Evolutionary conservation across 2,329 filamentous ascomycete species (phyloP).

Genomic region (Coniochaeta hoffmannii): DNA sequence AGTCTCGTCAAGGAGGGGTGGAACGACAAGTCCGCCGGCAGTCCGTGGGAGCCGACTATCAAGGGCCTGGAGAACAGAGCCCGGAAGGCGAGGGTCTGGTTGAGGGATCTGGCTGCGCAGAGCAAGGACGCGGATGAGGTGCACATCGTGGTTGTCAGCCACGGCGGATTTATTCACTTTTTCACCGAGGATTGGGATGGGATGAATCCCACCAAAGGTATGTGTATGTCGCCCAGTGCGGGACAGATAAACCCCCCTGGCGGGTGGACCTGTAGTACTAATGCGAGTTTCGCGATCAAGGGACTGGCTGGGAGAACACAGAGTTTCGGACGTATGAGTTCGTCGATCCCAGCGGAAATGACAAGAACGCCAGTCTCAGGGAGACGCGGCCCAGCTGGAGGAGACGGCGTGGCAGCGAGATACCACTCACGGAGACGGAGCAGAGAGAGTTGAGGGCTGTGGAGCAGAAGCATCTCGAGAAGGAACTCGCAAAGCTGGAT

Average conservation of each 20-base stretch:
- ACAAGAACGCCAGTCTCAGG: constrained; percentile 36
- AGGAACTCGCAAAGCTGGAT: constrained; percentile 14
- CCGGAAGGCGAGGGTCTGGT: constrained; percentile 48
- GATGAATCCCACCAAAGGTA: constrained; percentile 34
- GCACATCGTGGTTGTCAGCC: constrained; percentile 70
- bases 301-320: constrained; percentile 68
- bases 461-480: constrained; percentile 25
- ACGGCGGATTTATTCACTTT: constrained; percentile 80
- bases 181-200: constrained; percentile 76
- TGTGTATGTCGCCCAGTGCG: constrained; percentile 11
- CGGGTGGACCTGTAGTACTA: neutral
- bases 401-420: constrained; percentile 31
- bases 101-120: constrained; percentile 40
- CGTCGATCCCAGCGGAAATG: constrained; percentile 39
- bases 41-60: constrained; percentile 37
- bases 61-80: constrained; percentile 54
- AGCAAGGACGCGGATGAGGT: constrained; percentile 38
- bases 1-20: constrained; percentile 55
- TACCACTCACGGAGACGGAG: constrained; percentile 36
- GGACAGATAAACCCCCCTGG: neutral
- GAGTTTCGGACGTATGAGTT: constrained; percentile 66
- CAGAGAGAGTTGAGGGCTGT: constrained; percentile 34
- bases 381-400: constrained; percentile 43
- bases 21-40: constrained; percentile 55
- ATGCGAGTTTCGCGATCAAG: constrained; percentile 25